phyloP scores from a whole-genome alignment of 2,329 filamentous ascomycete species.

The Fusarium phyllophilum region DNA sequence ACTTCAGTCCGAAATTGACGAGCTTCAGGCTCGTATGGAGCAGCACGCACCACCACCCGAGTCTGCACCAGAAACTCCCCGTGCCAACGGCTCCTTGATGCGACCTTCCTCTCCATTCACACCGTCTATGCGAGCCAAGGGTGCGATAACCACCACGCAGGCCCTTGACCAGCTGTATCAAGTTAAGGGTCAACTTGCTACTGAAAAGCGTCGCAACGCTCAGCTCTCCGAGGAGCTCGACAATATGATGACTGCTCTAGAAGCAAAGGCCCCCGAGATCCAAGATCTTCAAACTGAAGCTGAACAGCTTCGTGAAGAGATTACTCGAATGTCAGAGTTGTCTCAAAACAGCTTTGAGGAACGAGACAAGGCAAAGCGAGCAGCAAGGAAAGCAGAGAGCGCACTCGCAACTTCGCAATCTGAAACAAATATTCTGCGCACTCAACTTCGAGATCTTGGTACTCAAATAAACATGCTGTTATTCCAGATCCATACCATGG shows the following conservation, averaged over 20 bases:
- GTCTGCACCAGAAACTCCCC: constrained; percentile 69
- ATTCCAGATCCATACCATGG: constrained; percentile 83
- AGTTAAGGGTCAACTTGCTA: constrained; percentile 77
- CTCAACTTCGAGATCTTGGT: constrained; percentile 89
- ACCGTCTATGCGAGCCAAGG: constrained; percentile 67
- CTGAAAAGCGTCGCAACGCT: constrained; percentile 78
- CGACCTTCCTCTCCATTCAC: constrained; percentile 68
- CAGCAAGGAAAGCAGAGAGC: constrained; percentile 81
- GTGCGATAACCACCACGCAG: constrained; percentile 68
- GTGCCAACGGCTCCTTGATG: constrained; percentile 65
- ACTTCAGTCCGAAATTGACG: constrained; percentile 64
- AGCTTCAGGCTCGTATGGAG: constrained; percentile 61
- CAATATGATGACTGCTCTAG: constrained; percentile 84
- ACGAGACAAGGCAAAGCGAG: constrained; percentile 80
- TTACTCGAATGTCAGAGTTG: constrained; percentile 85
- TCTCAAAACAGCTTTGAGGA: constrained; percentile 85
- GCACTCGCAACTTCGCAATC: constrained; percentile 70
- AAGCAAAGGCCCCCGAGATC: constrained; percentile 87
- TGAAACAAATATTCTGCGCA: constrained; percentile 82
- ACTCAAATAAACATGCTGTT: constrained; percentile 91
- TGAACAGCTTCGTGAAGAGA: constrained; percentile 80
- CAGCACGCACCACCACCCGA: constrained; percentile 52
- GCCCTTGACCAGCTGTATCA: constrained; percentile 72
- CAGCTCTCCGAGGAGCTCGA: constrained; percentile 82
- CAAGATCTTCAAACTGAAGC: constrained; percentile 86